Base-by-base conservation (phyloP, 345 rosid species). In the Leavenworthia alabamica region DNA sequence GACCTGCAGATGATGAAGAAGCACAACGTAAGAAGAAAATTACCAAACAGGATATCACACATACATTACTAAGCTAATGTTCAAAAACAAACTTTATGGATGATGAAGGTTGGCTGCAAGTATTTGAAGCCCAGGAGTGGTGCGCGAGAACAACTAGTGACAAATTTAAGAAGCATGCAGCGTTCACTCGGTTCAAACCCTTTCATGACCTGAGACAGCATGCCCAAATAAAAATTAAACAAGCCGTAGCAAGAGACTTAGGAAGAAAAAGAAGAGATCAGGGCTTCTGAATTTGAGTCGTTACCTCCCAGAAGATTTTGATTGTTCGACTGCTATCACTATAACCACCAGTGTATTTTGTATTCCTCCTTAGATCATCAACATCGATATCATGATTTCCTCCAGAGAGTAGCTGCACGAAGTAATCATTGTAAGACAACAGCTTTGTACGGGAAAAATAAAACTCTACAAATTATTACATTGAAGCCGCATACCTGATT, bases 301-400 rank as follows among this genome's bases (percentile, higher is more conserved):
- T 50, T 82, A 93, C 99, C 99, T 93, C 99, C 97, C 99, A 93
- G 35, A 93, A 93, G 46, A 82, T 80, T 72, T 86, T 92, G 66
- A 92, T 70, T 0, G 94, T 81, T 62, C 94, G 81, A 71, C 91
- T 92, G 77, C 91, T 87, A 67, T 83, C 97, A 12, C 79, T 62
- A 78, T 92, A 92, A 69, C 98, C 97, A 62, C 97, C 97, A 43
- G 96, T 81, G 77, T 92, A 86, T 67, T 80, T 81, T 26, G 98
- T 85, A 77, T 86, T 81, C 36, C 44, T 82, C 74, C 84, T 81
- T 55, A 92, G 65, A 72, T 92, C 99, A 71, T 86, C 86, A 23
- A 92, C 86, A 74, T 92, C 94, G 49, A 89, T 89, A 64, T 92
- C 97, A 76, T 78, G 83, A 59, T 81, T 83, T 75, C 97, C 98